phyloP scores from a whole-genome alignment of 352 stramenopile genomes.

The Pythium sp. region DNA sequence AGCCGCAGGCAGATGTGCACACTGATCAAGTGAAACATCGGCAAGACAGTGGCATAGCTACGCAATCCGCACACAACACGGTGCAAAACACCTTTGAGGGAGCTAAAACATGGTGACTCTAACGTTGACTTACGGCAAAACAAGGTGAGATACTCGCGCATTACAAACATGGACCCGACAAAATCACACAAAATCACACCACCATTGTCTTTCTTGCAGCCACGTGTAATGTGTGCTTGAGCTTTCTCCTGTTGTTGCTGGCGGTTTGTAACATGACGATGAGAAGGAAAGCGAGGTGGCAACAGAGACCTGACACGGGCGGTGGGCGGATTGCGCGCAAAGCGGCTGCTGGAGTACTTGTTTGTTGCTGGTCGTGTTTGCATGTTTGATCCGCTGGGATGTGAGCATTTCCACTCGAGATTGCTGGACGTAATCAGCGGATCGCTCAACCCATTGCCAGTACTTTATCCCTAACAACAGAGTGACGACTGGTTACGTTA shows the following conservation, averaged over 20 bases:
- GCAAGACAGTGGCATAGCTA: neutral
- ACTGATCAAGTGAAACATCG: constrained; percentile 14
- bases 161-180: neutral
- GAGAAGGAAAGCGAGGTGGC: neutral
- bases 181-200: neutral
- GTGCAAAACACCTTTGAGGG: neutral
- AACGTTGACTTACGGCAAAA: neutral
- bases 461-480: no score
- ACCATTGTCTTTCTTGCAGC: neutral
- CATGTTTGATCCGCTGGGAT: neutral
- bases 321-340: neutral
- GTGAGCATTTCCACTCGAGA: neutral
- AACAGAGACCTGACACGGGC: neutral
- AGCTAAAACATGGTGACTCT: neutral
- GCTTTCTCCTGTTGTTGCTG: neutral
- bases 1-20: constrained; percentile 10
- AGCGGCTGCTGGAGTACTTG: neutral
- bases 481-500: no score
- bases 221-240: neutral
- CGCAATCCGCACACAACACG: neutral
- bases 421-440: neutral
- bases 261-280: neutral
- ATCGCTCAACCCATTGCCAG: no score
- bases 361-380: neutral
- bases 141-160: neutral